phyloP scores from a whole-genome alignment of 2,329 filamentous ascomycete species.

The Penicillium expansum region DNA sequence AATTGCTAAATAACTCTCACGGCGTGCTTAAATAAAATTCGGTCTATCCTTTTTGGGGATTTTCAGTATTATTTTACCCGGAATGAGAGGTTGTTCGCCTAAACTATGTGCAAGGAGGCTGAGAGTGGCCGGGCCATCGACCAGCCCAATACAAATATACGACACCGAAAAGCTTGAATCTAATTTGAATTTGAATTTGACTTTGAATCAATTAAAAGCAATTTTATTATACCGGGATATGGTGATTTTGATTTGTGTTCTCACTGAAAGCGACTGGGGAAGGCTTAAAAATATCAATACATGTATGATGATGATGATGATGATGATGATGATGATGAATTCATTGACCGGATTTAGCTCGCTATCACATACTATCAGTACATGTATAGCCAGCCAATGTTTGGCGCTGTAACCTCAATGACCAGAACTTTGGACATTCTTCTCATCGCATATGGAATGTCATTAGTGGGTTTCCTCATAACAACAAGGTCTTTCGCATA shows the following conservation, averaged over 20 bases:
- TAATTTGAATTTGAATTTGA: background rate
- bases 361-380: too few relatives aligned
- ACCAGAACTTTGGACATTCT: background rate
- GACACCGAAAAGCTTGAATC: background rate
- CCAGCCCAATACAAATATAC: background rate
- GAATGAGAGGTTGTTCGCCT: background rate
- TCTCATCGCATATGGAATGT: background rate
- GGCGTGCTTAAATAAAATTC: background rate
- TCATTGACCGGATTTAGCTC: too few relatives aligned
- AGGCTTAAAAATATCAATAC: too few relatives aligned
- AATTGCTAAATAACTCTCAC: background rate
- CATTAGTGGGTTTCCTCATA: background rate
- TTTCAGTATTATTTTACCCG: background rate
- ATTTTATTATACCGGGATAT: background rate
- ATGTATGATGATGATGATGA: too few relatives aligned
- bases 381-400: background rate
- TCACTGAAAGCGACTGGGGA: too few relatives aligned
- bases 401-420: too few relatives aligned
- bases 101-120: background rate
- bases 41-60: background rate
- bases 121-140: background rate
- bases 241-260: background rate
- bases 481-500: background rate
- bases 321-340: too few relatives aligned
- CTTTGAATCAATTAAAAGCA: background rate